Base-by-base conservation (phyloP, 176 grass and related monocot species). In the Poa annua region DNA sequence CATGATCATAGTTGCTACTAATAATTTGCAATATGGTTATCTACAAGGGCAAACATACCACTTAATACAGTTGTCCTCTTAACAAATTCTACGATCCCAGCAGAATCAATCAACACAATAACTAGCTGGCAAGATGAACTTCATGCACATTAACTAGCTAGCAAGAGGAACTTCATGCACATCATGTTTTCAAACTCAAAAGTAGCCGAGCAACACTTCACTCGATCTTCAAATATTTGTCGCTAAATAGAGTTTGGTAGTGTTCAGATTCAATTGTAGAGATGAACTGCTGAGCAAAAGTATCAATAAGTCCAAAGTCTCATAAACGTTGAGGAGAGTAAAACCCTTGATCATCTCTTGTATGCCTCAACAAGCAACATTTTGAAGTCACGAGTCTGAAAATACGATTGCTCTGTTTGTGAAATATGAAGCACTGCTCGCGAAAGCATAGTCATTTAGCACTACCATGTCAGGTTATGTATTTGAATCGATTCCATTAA, bases 391-490 rank as follows among this genome's bases (percentile, higher is more conserved):
- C 70, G 61, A 82, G 20, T 77, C 29, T 32, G 12, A 56, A 68
- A n/a, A 65, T 52, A 38, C 38, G 14, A 77, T 75, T 66, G 34
- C 26, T 85, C 36, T 60, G 33, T 75, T 68, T 75, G 21, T 60
- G 49, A 66, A 60, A 85, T n/a, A 85, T 38, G 64, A 32, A 74
- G 55, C 48, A 16, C 26, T 57, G 75, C 65, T 80, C 75, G 35
- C 36, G 59, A 80, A 84, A 88, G 19, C 55, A 77, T 47, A 33
- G 53, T 49, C 67, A 68, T 75, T 80, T 48, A 84, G 76, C 67
- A 67, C 21, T 24, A 6, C 66, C 69, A 75, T 49, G 54, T n/a
- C 76, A 80, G 22, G 60, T 67, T 81, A 14, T 56, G 55, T 56
- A 49, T 16, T 69, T 77, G 25, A 5, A 60, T 53, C 39, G 11